phyloP scores from a whole-genome alignment of 768 basidiomycete genomes.

The Chiua virens region DNA sequence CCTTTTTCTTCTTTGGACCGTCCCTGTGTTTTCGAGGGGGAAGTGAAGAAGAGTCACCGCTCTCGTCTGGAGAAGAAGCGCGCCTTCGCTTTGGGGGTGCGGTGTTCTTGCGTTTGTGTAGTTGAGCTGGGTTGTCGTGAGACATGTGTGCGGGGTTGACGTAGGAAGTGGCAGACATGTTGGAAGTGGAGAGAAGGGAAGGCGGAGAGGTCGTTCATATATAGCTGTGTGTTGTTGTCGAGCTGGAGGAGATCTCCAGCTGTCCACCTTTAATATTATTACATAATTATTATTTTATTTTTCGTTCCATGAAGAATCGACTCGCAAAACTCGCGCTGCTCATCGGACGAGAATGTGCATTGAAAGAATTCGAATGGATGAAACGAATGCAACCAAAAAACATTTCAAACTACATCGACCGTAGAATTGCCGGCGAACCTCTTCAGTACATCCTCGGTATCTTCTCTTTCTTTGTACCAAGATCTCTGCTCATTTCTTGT shows the following conservation, averaged over 20 bases:
- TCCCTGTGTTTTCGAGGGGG: constrained; percentile 59
- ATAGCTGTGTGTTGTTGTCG: neutral
- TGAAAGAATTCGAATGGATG: constrained; percentile 53
- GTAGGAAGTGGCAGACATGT: constrained; percentile 30
- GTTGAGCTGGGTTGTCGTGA: constrained; percentile 27
- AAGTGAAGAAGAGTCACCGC: constrained; percentile 45
- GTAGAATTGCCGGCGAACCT: constrained; percentile 70
- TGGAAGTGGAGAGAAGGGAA: constrained; percentile 4
- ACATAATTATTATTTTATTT: constrained; percentile 12
- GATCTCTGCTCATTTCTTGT: neutral
- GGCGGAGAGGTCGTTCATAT: constrained; percentile 14
- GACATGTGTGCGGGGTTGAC: constrained; percentile 45
- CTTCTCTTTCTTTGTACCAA: too few species aligned
- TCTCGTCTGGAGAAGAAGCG: constrained; percentile 57
- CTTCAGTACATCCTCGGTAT: constrained; percentile 91
- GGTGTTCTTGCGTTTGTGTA: constrained; percentile 39
- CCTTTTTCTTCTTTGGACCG: constrained; percentile 92
- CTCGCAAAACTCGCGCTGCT: constrained; percentile 30
- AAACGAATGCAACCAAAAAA: constrained; percentile 19
- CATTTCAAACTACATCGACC: constrained; percentile 48
- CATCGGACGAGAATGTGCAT: constrained; percentile 37
- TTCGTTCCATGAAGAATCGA: constrained; percentile 12
- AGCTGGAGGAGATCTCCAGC: constrained; percentile 15
- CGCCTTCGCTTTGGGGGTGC: constrained; percentile 57
- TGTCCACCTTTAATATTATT: constrained; percentile 7